Conservation (phyloP, 2,329 filamentous ascomycete species). For the Gyromitra esculenta region DNA sequence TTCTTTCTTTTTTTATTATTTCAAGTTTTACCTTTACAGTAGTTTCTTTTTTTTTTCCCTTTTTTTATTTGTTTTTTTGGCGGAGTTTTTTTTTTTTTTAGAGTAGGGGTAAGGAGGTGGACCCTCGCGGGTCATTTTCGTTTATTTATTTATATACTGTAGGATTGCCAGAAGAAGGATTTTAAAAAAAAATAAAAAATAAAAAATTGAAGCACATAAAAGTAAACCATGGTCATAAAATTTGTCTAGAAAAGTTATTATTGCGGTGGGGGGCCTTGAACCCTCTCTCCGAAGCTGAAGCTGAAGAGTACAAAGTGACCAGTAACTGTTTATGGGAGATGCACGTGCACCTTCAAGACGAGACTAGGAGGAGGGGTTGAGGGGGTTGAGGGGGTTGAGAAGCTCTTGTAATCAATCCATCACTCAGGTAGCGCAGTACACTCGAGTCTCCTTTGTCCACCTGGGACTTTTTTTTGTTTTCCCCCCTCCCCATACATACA, state of each 20-base stretch:
- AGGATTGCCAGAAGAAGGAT: constrained; percentile 36
- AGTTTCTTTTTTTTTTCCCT: constrained; percentile 14
- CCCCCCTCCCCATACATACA: background rate
- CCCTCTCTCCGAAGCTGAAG: background rate
- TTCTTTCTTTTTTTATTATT: constrained; percentile 22
- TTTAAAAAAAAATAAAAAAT: constrained; percentile 24
- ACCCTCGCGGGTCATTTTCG: constrained; percentile 45
- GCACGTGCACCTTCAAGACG: constrained; percentile 1
- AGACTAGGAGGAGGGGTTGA: background rate
- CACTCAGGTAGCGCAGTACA: background rate
- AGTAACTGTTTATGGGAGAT: background rate
- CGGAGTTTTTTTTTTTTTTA: constrained; percentile 35
- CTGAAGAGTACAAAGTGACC: background rate
- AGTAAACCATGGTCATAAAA: too few relatives aligned
- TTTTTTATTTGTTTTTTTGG: constrained; percentile 17
- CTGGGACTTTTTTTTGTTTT: background rate
- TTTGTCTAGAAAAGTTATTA: too few relatives aligned
- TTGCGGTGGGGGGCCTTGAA: background rate
- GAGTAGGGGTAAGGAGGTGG: constrained; percentile 36
- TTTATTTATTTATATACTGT: constrained; percentile 17
- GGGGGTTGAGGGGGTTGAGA: too few relatives aligned
- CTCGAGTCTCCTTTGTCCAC: constrained; percentile 17
- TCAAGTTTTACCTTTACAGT: constrained; percentile 35
- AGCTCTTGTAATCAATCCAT: background rate
- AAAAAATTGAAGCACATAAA: constrained; percentile 42